Evolutionary conservation across 2,329 filamentous ascomycete species (phyloP), one percentile per base, ranked within the genome.

Genomic region (Aspergillus latus): DNA sequence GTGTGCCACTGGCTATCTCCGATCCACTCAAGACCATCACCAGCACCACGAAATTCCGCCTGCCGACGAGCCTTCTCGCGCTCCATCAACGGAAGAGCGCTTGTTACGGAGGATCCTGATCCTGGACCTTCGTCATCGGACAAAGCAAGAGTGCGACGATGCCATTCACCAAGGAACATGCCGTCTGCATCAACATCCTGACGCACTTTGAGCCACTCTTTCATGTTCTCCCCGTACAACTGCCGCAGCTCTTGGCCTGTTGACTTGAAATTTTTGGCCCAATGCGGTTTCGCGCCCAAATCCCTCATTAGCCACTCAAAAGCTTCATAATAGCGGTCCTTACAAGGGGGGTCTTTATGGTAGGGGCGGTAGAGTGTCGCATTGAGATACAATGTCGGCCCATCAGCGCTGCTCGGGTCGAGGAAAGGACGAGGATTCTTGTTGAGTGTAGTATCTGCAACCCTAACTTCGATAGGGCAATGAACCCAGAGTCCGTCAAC

Each of bases 261-360:
- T 3, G 82, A 80, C 46, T 80, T 78, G 73, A 95, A 96, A 72
- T 96, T 96, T 81, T 96, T 96, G 6, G 92, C 92, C 90, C 92
- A 96, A 74, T 96, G 92, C 15, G 92, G 92, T 45, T 84, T 84
- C 7, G 88, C 92, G 51, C 88, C 89, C 64, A 95, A 78, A 44
- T 95, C 89, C 57, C 85, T 86, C 92, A 96, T 96, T 45, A 96
- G 79, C 80, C 88, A 93, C 73, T 96, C 92, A 62, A 96, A 96
- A 1, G 88, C 92, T 73, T 92, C 82, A 72, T 96, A 96, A 78
- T 96, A 96, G 47, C 88, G 83, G 52, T 82, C 80, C 52, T 80
- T 83, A 67, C 88, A 92, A 0, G 90, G 88, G 8, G 92, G 91
- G 65, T 96, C 89, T 57, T 80, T 80, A 66, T 83, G 79, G 71